phyloP scores from a whole-genome alignment of 2,329 filamentous ascomycete species.

The Helicocarpus griseus region DNA sequence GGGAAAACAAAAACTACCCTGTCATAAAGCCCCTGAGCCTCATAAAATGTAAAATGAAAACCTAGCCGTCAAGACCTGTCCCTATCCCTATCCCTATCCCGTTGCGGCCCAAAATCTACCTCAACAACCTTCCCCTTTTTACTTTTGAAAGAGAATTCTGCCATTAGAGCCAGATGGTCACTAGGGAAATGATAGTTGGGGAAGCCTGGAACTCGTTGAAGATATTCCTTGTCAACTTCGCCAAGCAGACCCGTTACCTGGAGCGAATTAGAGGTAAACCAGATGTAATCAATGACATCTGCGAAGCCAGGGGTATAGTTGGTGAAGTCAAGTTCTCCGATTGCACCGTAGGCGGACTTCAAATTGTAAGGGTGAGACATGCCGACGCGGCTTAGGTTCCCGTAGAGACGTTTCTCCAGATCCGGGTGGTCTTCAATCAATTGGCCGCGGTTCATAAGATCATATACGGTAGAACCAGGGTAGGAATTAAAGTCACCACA shows the following conservation, averaged over 20 bases:
- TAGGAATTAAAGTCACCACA: slow-evolving; percentile 96
- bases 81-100: slow-evolving; percentile 15
- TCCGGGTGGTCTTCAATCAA: slow-evolving; percentile 72
- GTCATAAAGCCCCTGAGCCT: slow-evolving; percentile 29
- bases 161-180: slow-evolving; percentile 82
- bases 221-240: slow-evolving; percentile 74
- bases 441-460: slow-evolving; percentile 72
- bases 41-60: slow-evolving; percentile 30
- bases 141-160: slow-evolving; percentile 80
- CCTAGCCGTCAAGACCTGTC: slow-evolving; percentile 14
- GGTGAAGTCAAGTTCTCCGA: slow-evolving; percentile 83
- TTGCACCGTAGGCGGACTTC: slow-evolving; percentile 76
- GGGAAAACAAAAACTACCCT: slow-evolving; percentile 21
- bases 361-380: slow-evolving; percentile 92
- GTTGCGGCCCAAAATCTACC: slow-evolving; percentile 50
- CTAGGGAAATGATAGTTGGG: slow-evolving; percentile 91
- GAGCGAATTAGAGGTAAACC: slow-evolving; percentile 86
- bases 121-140: slow-evolving; percentile 68
- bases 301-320: slow-evolving; percentile 94
- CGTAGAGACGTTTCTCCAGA: slow-evolving; percentile 72
- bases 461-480: slow-evolving; percentile 78
- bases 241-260: slow-evolving; percentile 77
- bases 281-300: slow-evolving; percentile 92
- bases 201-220: slow-evolving; percentile 80
- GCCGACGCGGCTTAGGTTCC: slow-evolving; percentile 82